Percentiles rank a stretch among this genome's conserved stretches.
Conservation (phyloP, 169 alveolate species). For the Eimeria praecox region DNA sequence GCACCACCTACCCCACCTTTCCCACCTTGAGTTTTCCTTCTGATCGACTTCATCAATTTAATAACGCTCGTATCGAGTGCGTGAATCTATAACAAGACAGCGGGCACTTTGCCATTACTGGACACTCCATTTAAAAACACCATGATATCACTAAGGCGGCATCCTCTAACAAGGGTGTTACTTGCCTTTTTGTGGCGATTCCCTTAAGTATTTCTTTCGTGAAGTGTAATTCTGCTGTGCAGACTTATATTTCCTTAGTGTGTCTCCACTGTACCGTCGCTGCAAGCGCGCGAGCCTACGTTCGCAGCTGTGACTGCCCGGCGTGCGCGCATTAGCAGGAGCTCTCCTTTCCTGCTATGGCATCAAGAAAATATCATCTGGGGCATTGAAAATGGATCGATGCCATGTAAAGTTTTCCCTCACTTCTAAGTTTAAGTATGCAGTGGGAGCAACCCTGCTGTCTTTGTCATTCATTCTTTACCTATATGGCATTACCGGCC, state of each 20-base stretch:
- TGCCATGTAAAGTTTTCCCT: background rate
- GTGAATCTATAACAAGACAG: background rate
- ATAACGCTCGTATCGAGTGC: background rate
- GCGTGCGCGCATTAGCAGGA: background rate
- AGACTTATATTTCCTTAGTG: background rate
- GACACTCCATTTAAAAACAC: background rate
- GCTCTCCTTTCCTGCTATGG: background rate
- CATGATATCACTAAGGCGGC: background rate
- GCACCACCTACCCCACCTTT: background rate
- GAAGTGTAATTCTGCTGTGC: background rate
- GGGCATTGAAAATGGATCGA: background rate
- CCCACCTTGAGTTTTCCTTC: background rate
- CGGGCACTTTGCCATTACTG: background rate
- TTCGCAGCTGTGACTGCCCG: background rate
- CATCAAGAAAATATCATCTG: background rate
- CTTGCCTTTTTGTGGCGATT: background rate
- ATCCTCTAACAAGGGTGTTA: background rate
- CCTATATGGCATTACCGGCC: conserved; percentile 28
- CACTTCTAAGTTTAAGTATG: conserved; percentile 8
- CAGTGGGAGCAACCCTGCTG: conserved; percentile 38
- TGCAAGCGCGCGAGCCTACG: background rate
- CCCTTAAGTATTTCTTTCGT: background rate
- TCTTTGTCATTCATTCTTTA: background rate
- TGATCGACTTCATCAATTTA: background rate
- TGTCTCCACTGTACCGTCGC: background rate